phyloP scores from a whole-genome alignment of 805 yeast species.

The Saccharomycopsis sp. region DNA sequence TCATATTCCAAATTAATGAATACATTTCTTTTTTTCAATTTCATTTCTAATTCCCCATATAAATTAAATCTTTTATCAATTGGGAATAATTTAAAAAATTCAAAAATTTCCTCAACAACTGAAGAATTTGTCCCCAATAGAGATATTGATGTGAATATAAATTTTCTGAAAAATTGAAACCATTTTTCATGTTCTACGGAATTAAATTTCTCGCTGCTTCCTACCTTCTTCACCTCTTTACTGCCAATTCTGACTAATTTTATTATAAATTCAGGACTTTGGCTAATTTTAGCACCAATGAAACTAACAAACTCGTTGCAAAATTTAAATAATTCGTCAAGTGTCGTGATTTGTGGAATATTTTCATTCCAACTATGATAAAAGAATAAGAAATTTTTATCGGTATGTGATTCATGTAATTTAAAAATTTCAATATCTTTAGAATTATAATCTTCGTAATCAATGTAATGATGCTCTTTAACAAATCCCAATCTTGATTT shows the following conservation, averaged over 20 bases:
- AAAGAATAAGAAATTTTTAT: slow-evolving; percentile 32
- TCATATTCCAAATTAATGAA: slow-evolving; percentile 52
- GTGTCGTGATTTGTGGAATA: slow-evolving; percentile 32
- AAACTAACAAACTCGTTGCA: slow-evolving; percentile 46
- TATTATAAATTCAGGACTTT: slow-evolving; percentile 41
- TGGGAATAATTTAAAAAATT: slow-evolving; percentile 46
- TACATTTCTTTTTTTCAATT: slow-evolving; percentile 47
- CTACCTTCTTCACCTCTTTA: slow-evolving; percentile 7
- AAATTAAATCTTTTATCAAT: slow-evolving; percentile 62
- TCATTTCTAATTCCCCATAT: slow-evolving; percentile 70
- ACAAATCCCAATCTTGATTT: slow-evolving; percentile 26
- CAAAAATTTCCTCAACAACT: slow-evolving; percentile 52
- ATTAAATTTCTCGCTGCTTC: slow-evolving; percentile 17
- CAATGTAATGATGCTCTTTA: slow-evolving; percentile 28
- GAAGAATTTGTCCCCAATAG: slow-evolving; percentile 50
- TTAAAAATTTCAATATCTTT: slow-evolving; percentile 29
- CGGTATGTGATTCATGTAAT: slow-evolving; percentile 23
- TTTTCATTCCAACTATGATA: slow-evolving; percentile 42
- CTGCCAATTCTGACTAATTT: slow-evolving; percentile 57
- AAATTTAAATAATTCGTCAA: slow-evolving; percentile 40
- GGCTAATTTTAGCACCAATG: slow-evolving; percentile 48
- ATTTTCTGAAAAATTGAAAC: slow-evolving; percentile 58
- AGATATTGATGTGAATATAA: slow-evolving; percentile 56
- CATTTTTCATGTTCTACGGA: slow-evolving; percentile 30
- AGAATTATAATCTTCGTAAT: slow-evolving; percentile 26